Evolutionary conservation across 2,329 filamentous ascomycete species (phyloP).

Genomic region (Cordyceps farinosa): DNA sequence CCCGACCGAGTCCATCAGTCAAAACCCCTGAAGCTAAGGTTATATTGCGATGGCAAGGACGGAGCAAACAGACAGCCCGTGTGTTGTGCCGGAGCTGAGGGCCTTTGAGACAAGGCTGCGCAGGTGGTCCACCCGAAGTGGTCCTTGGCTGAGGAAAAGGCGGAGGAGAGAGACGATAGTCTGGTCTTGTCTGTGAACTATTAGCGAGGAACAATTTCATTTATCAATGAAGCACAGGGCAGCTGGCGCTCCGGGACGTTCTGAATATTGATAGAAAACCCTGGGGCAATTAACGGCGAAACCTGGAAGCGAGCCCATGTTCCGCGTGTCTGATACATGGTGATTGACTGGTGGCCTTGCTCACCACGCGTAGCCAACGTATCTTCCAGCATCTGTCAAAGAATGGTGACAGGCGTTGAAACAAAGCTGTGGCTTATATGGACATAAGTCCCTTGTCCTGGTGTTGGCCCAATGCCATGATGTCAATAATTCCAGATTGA

Average conservation of each 20-base stretch:
- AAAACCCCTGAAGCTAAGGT: neutral
- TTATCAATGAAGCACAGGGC: neutral
- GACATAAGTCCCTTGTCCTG: too few relatives aligned
- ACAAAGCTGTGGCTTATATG: too few relatives aligned
- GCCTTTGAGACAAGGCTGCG: neutral
- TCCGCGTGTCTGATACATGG: too few relatives aligned
- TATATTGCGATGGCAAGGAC: neutral
- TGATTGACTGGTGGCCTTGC: too few relatives aligned
- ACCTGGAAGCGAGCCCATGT: too few relatives aligned
- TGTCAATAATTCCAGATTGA: neutral
- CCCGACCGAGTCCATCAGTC: neutral
- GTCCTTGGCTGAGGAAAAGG: neutral
- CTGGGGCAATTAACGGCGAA: too few relatives aligned
- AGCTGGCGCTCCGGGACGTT: neutral
- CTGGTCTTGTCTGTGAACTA: too few relatives aligned
- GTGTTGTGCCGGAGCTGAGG: neutral
- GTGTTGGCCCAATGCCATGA: too few relatives aligned
- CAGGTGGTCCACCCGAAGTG: neutral
- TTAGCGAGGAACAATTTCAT: neutral
- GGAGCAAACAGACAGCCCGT: neutral
- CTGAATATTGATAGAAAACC: too few relatives aligned
- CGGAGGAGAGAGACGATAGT: neutral
- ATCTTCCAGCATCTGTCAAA: too few relatives aligned
- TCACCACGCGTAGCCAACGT: too few relatives aligned
- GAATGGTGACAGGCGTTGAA: too few relatives aligned